phyloP scores from a whole-genome alignment of 345 rosid genomes.

The Angophora floribunda region DNA sequence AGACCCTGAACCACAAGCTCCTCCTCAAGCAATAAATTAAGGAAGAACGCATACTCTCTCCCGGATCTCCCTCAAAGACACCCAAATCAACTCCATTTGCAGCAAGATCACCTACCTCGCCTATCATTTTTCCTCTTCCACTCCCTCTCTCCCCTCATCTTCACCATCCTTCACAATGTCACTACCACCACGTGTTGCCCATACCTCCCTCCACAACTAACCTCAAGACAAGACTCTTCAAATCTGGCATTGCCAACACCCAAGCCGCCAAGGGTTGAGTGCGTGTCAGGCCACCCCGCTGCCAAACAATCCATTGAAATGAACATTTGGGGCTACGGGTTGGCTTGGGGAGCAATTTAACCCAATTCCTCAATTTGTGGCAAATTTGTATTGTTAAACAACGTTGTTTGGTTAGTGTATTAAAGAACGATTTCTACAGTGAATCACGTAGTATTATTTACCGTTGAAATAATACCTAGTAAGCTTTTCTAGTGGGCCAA shows the following conservation, averaged over 20 bases:
- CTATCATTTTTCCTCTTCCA: neutral
- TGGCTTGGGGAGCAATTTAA: neutral
- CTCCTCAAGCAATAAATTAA: conserved; percentile 91
- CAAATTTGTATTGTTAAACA: neutral
- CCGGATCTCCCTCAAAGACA: conserved; percentile 53
- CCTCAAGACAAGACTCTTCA: neutral
- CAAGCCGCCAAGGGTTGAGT: neutral
- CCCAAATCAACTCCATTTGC: conserved; percentile 12
- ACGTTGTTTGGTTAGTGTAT: neutral
- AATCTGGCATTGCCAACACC: neutral
- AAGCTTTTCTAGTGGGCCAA: neutral
- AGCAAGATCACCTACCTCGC: neutral
- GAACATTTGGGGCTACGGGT: neutral
- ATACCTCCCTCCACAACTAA: neutral
- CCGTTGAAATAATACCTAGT: neutral
- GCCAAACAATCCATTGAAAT: neutral
- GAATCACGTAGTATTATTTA: neutral
- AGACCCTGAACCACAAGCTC: conserved; percentile 81
- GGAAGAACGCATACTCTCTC: conserved; percentile 69
- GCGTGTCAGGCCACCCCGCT: neutral
- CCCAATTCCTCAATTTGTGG: neutral
- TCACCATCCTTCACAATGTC: neutral
- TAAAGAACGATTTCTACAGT: neutral
- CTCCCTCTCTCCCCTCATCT: neutral
- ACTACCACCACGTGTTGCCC: neutral